Evolutionary conservation across 495 filamentous ascomycete species (phyloP), one percentile per base, ranked within the genome.

Genomic region (Tuber melanosporum): DNA sequence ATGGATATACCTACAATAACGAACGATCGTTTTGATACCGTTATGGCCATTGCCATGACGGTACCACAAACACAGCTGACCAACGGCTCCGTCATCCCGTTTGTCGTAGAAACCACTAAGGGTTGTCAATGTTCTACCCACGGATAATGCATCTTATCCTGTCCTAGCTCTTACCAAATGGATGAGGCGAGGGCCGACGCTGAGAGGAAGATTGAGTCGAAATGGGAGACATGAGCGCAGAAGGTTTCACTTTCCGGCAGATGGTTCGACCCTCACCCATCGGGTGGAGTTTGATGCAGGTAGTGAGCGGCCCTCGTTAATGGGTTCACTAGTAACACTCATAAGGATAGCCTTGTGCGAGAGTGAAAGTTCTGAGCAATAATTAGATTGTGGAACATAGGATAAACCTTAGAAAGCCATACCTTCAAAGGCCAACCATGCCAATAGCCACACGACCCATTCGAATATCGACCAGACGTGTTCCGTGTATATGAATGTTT

Each of bases 151-250:
- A 90, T 75, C 86, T 83, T 57, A 90, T 75, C 86, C 83, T 57
- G 90, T 89, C 70, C 84, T 84, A 42, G 86, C 88, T 75, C 86
- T 84, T 73, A 85, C 87, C 12, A 87, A 89, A 32, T 85, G 77
- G 76, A 88, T 89, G 17, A 88, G 88, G 26, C 87, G 86, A 47
- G 89, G 88, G 12, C 88, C 88, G 71, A 89, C 85, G 73, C 87
- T 85, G 3, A 89, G 82, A 3, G 89, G 89, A 43, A 90, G 82
- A 74, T 87, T 87, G 45, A 90, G 70, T 32, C 86, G 83, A 76
- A 90, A 90, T 4, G 87, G 87, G 32, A 89, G 72, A 70, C 84
- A 80, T 7, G 85, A 84, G 12, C 79, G 81, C 0, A n/a, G 86
- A 88, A 15, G 86, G 86, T 70, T 83, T 83, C 7, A 88, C 82